A percentile compares a stretch with the other conserved stretches of the same genome.
Evolutionary conservation across 495 filamentous ascomycete genomes (phyloP).

Genomic region (Aspergillus incahuasiensis): DNA sequence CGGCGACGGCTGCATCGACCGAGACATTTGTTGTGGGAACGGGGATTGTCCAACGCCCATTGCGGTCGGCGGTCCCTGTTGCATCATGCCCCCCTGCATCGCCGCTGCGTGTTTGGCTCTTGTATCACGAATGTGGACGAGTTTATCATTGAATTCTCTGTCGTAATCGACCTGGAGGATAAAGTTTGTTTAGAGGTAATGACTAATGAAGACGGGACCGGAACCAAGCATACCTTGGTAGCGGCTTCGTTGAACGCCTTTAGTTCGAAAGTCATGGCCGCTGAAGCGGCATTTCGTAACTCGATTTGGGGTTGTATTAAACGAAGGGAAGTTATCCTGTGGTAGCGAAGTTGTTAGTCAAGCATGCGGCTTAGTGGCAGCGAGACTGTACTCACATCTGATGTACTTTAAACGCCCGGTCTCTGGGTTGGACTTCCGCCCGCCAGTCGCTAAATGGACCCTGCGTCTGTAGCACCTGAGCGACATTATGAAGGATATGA

Average conservation of each 20-base stretch:
- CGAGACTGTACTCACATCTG: slow-evolving; percentile 39
- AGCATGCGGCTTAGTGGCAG: not conserved
- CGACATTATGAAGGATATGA: slow-evolving; percentile 35
- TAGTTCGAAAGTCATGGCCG: slow-evolving; percentile 46
- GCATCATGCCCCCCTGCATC: slow-evolving; percentile 43
- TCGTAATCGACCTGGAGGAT: slow-evolving; percentile 41
- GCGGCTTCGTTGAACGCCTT: slow-evolving; percentile 43
- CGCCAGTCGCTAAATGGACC: slow-evolving; percentile 45
- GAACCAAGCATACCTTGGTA: slow-evolving; percentile 32
- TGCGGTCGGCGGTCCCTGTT: slow-evolving; percentile 26
- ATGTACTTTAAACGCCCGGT: slow-evolving; percentile 38
- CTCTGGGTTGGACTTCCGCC: slow-evolving; percentile 35
- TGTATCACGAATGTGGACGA: slow-evolving; percentile 44
- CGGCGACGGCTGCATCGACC: slow-evolving; percentile 49
- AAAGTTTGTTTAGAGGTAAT: not conserved
- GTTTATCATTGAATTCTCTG: slow-evolving; percentile 44
- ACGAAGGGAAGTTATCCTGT: slow-evolving; percentile 46
- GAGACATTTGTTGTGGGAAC: slow-evolving; percentile 51
- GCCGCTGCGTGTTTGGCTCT: slow-evolving; percentile 43
- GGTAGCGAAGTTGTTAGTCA: not conserved
- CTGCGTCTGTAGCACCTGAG: slow-evolving; percentile 33
- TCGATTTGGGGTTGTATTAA: slow-evolving; percentile 47
- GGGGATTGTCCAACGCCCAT: slow-evolving; percentile 36
- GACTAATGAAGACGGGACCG: not conserved
- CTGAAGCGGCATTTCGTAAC: slow-evolving; percentile 33